Evolutionary conservation across 2,329 filamentous ascomycete genomes (phyloP).

Genomic region (Verticillium klebahnii): DNA sequence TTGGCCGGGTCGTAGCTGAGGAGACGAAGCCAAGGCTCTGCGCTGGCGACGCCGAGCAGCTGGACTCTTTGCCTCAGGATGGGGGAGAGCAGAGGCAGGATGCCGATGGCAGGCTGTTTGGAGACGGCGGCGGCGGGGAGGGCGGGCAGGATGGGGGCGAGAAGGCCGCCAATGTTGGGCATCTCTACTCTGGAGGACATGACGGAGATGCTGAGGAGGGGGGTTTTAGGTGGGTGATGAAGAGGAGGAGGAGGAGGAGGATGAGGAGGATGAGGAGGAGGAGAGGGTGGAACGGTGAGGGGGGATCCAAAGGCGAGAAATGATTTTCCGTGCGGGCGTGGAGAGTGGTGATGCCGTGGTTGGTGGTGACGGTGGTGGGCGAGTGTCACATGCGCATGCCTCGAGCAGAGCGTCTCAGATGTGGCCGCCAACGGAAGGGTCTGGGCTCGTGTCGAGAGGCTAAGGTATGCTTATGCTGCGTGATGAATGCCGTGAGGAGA

Average conservation of each 20-base stretch:
- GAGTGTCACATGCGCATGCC: background rate
- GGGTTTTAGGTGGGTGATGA: slow-evolving; percentile 16
- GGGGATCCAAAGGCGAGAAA: background rate
- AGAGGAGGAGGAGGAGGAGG: slow-evolving; percentile 4
- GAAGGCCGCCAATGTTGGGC: slow-evolving; percentile 37
- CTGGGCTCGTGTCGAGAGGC: slow-evolving; percentile 4
- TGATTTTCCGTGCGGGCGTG: background rate
- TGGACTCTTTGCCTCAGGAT: slow-evolving; percentile 63
- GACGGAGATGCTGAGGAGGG: background rate
- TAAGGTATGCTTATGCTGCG: background rate
- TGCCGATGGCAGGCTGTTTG: slow-evolving; percentile 48
- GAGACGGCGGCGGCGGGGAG: slow-evolving; percentile 56
- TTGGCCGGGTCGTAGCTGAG: slow-evolving; percentile 63
- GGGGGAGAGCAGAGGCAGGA: slow-evolving; percentile 59
- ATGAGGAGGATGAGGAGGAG: background rate
- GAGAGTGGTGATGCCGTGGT: background rate
- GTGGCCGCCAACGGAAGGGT: background rate
- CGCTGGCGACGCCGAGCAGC: slow-evolving; percentile 54
- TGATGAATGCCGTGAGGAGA: background rate
- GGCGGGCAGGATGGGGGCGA: slow-evolving; percentile 55
- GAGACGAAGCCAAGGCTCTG: slow-evolving; percentile 68
- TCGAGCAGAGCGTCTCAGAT: background rate
- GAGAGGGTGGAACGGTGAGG: background rate
- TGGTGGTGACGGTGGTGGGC: slow-evolving; percentile 5
- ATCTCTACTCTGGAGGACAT: slow-evolving; percentile 9